Conservation (phyloP, 257 asterid genomes). For the Prunella vulgaris region DNA sequence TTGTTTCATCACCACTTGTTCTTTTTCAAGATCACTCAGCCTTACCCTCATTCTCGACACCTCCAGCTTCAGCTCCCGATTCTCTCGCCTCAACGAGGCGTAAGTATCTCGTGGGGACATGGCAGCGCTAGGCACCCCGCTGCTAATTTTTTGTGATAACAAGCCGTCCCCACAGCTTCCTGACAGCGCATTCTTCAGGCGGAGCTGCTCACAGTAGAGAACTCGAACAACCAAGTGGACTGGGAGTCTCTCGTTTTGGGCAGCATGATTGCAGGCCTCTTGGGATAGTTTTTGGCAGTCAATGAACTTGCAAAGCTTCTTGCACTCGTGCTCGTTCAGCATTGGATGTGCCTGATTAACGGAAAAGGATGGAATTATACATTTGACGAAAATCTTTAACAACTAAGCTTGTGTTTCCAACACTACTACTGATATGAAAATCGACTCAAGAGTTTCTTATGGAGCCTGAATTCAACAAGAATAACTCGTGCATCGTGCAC, state of each 20-base stretch:
- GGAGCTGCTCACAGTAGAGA: slow-evolving; percentile 53
- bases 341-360: slow-evolving; percentile 43
- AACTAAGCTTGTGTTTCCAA: too few species aligned
- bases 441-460: too few species aligned
- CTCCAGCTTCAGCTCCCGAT: slow-evolving; percentile 59
- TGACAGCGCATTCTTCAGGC: slow-evolving; percentile 43
- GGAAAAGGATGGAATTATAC: neutral
- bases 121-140: slow-evolving; percentile 51
- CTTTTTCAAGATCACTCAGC: slow-evolving; percentile 63
- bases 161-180: slow-evolving; percentile 46
- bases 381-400: neutral
- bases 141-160: slow-evolving; percentile 50
- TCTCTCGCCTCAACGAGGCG: slow-evolving; percentile 63
- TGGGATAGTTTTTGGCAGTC: slow-evolving; percentile 65
- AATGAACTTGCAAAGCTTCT: slow-evolving; percentile 51
- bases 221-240: slow-evolving; percentile 52
- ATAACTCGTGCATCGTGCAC: too few species aligned
- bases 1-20: slow-evolving; percentile 60
- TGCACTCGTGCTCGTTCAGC: slow-evolving; percentile 49
- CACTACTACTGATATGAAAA: too few species aligned
- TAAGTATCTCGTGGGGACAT: slow-evolving; percentile 57
- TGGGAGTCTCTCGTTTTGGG: slow-evolving; percentile 62
- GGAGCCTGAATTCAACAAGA: too few species aligned
- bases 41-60: slow-evolving; percentile 63
- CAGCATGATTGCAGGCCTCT: slow-evolving; percentile 71